A percentile compares a stretch with the other conserved stretches of the same genome.
Conservation (phyloP, 148 eudicot species). For the Diospyros kaki region DNA sequence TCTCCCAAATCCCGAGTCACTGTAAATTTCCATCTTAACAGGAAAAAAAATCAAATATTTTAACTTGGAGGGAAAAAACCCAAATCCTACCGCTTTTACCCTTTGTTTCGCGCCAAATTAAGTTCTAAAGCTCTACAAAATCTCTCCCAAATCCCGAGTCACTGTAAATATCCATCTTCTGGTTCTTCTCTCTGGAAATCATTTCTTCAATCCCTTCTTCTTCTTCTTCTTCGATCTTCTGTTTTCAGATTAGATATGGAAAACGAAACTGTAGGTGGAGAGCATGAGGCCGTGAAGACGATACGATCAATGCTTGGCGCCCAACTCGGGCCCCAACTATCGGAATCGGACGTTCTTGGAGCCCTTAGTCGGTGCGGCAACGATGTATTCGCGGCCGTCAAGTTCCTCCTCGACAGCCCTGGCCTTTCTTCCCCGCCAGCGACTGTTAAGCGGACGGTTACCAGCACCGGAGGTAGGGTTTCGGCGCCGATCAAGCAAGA, state of each 20-base stretch:
- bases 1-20: neutral
- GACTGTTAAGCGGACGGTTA: conserved; percentile 26
- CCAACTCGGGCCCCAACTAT: conserved; percentile 7
- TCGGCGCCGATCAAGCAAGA: conserved; percentile 15
- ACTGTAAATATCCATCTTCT: neutral
- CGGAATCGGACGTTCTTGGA: conserved; percentile 14
- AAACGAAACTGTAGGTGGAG: neutral
- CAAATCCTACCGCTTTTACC: too few species aligned
- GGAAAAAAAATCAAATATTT: too few species aligned
- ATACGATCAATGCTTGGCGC: conserved; percentile 11
- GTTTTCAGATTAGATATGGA: conserved; percentile 7
- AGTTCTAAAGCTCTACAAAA: neutral
- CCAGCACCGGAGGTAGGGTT: conserved; percentile 42
- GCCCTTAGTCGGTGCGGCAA: conserved; percentile 20
- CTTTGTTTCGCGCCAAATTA: conserved; percentile 14
- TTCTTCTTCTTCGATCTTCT: neutral
- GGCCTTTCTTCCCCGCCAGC: conserved; percentile 2
- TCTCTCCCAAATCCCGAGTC: neutral
- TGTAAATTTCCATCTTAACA: neutral
- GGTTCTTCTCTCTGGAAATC: neutral
- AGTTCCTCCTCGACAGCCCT: conserved; percentile 20
- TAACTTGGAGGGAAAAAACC: too few species aligned
- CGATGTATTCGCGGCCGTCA: conserved; percentile 21
- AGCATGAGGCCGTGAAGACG: conserved; percentile 12
- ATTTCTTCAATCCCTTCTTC: neutral